A percentile compares a stretch with the other conserved stretches of the same genome.
phyloP scores from a whole-genome alignment of 2,329 filamentous ascomycete genomes.

The Helicocarpus griseus region DNA sequence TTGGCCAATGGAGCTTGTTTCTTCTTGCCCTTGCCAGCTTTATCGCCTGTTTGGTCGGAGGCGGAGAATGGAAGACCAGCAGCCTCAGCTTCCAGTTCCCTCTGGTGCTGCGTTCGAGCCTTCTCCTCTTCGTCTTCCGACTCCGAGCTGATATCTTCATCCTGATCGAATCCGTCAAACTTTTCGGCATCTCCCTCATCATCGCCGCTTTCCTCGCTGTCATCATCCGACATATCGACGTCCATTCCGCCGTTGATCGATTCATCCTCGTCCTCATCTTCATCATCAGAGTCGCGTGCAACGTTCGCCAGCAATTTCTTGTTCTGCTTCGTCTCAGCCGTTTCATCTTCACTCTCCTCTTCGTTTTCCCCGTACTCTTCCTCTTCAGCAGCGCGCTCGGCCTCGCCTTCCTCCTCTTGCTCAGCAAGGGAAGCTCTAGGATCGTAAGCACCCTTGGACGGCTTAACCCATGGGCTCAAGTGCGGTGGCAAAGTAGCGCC shows the following conservation, averaged over 20 bases:
- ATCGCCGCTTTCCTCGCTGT: conserved; percentile 37
- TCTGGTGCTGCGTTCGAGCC: conserved; percentile 63
- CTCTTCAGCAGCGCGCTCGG: conserved; percentile 57
- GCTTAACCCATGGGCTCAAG: conserved; percentile 90
- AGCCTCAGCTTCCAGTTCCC: conserved; percentile 86
- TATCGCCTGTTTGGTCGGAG: conserved; percentile 42
- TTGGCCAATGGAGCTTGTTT: conserved; percentile 60
- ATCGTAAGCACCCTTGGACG: conserved; percentile 79
- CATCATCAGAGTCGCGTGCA: conserved; percentile 16
- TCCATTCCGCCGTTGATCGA: conserved; percentile 41
- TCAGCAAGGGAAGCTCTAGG: conserved; percentile 76
- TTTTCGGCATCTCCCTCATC: conserved; percentile 38
- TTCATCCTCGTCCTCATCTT: conserved; percentile 36
- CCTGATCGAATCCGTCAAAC: conserved; percentile 45
- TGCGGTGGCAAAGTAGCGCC: conserved; percentile 86
- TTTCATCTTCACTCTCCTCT: conserved; percentile 31
- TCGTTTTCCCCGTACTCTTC: conserved; percentile 43
- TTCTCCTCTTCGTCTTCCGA: conserved; percentile 52
- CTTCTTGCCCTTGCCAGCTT: conserved; percentile 50
- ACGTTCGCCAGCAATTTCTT: conserved; percentile 32
- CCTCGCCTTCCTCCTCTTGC: conserved; percentile 80
- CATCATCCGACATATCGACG: conserved; percentile 37
- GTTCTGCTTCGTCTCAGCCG: conserved; percentile 19
- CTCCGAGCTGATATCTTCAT: conserved; percentile 39
- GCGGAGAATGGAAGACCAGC: conserved; percentile 50